Evolutionary conservation across 225 moss, liverwort and hornwort species (phyloP), one percentile per base, ranked within the genome.

Genomic region (Physcomitrium patens): DNA sequence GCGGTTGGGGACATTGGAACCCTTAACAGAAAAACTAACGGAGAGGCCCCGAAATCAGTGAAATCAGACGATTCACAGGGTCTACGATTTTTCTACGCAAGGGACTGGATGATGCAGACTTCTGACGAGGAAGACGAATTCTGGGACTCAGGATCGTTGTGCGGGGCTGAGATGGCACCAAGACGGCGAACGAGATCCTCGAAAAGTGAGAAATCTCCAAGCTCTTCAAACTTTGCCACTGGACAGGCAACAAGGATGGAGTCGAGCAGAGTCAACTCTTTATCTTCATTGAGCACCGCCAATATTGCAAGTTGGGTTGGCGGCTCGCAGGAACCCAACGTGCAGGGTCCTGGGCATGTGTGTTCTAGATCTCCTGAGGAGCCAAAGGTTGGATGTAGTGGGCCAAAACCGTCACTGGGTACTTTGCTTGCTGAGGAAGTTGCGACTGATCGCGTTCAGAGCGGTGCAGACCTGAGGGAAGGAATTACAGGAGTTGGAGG

Each of bases 61-160:
- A 42, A 45, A 4, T 37, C 31, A 15, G 74, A 69, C 63, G 55
- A 67, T 12, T 74, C 80, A 14, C 80, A 71, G 65, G 76, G 75
- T 64, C 65, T 82, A 8, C 73, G 78, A 27, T 65, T 74, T 53
- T 61, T 82, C 50, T 78, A 78, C 48, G 78, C 82, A 1, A 74
- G 78, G 37, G 82, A 82, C 65, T 82, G 82, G 82, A 70, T 69
- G 16, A 65, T 69, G 69, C 78, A 82, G 24, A 74, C 67, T 1
- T 78, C 78, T n/a, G 78, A 74, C 22, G 82, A 75, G 28, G 77
- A 78, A 13, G 82, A 68, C 19, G 74, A 74, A 27, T 78, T 82
- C 46, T 78, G 82, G 82, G 78, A 78, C 49, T 82, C 73, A 19
- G 77, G 78, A 18, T 41, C 71, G 20, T 71, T 80, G 80, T 76